Percentiles rank a stretch among this genome's conserved stretches.
phyloP scores from a whole-genome alignment of 345 rosid species.

The Eucalyptus tenuipes region DNA sequence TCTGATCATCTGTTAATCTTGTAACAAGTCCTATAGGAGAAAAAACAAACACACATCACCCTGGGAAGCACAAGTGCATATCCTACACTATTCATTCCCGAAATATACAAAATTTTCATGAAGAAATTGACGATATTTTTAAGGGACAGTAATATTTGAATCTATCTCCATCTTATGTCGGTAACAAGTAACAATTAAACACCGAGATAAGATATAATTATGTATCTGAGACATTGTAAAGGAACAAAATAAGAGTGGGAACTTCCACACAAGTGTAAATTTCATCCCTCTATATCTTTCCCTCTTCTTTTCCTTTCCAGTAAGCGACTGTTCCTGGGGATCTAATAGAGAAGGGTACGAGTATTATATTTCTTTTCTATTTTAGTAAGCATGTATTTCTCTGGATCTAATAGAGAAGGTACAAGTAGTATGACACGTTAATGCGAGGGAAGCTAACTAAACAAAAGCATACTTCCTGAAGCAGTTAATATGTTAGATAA shows the following conservation, averaged over 20 bases:
- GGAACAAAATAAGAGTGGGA: background rate
- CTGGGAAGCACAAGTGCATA: background rate
- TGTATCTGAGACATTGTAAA: background rate
- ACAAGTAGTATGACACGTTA: background rate
- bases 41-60: background rate
- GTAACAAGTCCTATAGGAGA: conserved; percentile 71
- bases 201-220: background rate
- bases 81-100: background rate
- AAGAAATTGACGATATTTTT: background rate
- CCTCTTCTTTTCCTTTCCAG: background rate
- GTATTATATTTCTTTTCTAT: background rate
- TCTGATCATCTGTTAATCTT: conserved; percentile 86
- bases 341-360: background rate
- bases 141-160: background rate
- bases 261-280: background rate
- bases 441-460: background rate
- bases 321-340: background rate
- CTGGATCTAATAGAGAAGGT: background rate
- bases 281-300: background rate
- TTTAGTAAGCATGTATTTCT: background rate
- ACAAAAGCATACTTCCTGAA: background rate
- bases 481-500: background rate
- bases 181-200: background rate
- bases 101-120: background rate
- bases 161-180: background rate